Evolutionary conservation across 768 basidiomycete genomes (phyloP).

Genomic region (Kwoniella bestiolae): DNA sequence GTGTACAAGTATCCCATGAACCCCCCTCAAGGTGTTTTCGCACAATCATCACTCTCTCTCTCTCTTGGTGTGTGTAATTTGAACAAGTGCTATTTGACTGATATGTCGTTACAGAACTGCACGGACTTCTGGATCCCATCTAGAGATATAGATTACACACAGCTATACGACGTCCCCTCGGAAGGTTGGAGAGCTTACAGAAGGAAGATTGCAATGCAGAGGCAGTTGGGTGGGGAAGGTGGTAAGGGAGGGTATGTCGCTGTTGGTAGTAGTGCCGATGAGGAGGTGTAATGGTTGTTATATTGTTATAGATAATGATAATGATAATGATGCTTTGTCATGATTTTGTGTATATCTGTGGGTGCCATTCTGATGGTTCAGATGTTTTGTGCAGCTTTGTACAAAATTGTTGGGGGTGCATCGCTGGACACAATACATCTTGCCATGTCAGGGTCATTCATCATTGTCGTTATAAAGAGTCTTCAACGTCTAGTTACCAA

Average conservation of each 20-base stretch:
- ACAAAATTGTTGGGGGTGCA: too few species aligned
- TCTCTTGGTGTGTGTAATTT: too few species aligned
- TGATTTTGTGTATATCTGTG: not conserved
- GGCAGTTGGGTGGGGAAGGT: constrained; percentile 1
- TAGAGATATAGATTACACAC: constrained; percentile 84
- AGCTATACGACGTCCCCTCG: constrained; percentile 81
- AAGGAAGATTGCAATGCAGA: constrained; percentile 30
- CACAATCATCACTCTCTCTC: too few species aligned
- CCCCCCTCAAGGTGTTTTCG: too few species aligned
- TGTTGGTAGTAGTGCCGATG: constrained; percentile 36
- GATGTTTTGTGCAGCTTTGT: too few species aligned
- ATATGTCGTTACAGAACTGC: constrained; percentile 50
- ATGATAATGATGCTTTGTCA: not conserved
- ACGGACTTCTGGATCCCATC: constrained; percentile 93
- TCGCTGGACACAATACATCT: not conserved
- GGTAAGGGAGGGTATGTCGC: constrained; percentile 35
- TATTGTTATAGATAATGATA: not conserved
- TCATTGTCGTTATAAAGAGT: not conserved
- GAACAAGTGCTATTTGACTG: too few species aligned
- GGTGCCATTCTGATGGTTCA: not conserved
- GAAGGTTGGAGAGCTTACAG: constrained; percentile 61
- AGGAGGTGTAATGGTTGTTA: not conserved
- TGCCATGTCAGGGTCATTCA: not conserved
- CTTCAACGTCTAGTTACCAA: not conserved
- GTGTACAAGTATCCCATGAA: not conserved